A percentile compares a stretch with the other conserved stretches of the same genome.
Evolutionary conservation across 2,329 filamentous ascomycete species (phyloP).

Genomic region (Aspergillus costaricaensis): DNA sequence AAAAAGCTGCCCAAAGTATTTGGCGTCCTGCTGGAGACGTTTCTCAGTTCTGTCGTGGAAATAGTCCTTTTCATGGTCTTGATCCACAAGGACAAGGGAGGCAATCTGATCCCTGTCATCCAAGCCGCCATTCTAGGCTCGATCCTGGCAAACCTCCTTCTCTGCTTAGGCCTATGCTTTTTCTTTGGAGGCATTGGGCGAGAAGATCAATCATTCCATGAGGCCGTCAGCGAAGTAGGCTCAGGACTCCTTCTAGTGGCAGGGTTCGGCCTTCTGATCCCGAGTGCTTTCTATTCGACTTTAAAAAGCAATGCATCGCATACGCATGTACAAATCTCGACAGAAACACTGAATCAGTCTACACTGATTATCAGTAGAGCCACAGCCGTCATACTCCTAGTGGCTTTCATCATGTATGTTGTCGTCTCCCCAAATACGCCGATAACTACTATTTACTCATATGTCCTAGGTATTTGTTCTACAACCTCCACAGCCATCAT

Average conservation of each 20-base stretch:
- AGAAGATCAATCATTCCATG: constrained; percentile 69
- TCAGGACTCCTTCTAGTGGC: constrained; percentile 76
- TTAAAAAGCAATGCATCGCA: constrained; percentile 47
- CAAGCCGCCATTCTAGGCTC: constrained; percentile 82
- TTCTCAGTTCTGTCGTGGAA: constrained; percentile 73
- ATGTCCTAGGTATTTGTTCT: constrained; percentile 57
- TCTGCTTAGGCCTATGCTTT: constrained; percentile 80
- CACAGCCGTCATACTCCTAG: constrained; percentile 68
- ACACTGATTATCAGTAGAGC: constrained; percentile 69
- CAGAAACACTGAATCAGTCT: constrained; percentile 50
- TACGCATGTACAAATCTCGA: constrained; percentile 33
- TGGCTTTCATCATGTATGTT: constrained; percentile 65
- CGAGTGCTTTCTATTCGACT: constrained; percentile 51
- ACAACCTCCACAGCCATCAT: constrained; percentile 76
- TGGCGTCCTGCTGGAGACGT: constrained; percentile 52
- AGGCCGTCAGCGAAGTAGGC: constrained; percentile 76
- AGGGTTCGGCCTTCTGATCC: constrained; percentile 56
- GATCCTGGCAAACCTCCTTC: constrained; percentile 76
- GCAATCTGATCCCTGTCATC: constrained; percentile 65
- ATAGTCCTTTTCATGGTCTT: constrained; percentile 81
- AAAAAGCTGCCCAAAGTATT: constrained; percentile 74
- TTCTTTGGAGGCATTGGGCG: constrained; percentile 71
- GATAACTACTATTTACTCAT: constrained; percentile 3
- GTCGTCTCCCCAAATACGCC: too few species aligned
- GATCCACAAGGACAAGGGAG: constrained; percentile 55